phyloP scores from a whole-genome alignment of 495 filamentous ascomycete genomes.

The Alectoria sarmentosa region DNA sequence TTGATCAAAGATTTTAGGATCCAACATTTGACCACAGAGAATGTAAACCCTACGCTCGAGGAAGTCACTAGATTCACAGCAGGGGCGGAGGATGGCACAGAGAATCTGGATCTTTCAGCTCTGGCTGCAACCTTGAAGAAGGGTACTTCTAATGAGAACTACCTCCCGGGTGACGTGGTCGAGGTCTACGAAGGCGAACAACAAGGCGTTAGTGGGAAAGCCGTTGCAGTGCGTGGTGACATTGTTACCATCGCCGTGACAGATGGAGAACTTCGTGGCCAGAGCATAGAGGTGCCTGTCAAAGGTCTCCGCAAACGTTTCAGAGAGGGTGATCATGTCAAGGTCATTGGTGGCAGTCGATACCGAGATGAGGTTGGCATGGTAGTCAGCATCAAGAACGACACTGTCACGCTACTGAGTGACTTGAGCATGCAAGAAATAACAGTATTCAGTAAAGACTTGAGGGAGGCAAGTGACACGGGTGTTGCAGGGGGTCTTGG shows the following conservation, averaged over 20 bases:
- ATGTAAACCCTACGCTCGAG: constrained; percentile 88
- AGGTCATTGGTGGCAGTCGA: constrained; percentile 91
- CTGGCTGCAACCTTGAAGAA: constrained; percentile 81
- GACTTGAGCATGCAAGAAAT: constrained; percentile 90
- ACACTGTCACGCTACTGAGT: constrained; percentile 83
- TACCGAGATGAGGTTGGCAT: constrained; percentile 93
- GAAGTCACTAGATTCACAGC: constrained; percentile 93
- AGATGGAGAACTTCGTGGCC: constrained; percentile 73
- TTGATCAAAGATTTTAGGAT: constrained; percentile 91
- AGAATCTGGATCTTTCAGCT: constrained; percentile 86
- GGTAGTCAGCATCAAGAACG: constrained; percentile 86
- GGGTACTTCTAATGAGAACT: constrained; percentile 65
- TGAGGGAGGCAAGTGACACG: constrained; percentile 85
- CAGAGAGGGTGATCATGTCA: constrained; percentile 92
- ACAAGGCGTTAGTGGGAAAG: constrained; percentile 78
- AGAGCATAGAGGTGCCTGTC: constrained; percentile 84
- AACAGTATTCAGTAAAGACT: constrained; percentile 96
- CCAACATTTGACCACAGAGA: constrained; percentile 69
- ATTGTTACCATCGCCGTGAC: constrained; percentile 88
- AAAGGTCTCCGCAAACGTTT: constrained; percentile 93
- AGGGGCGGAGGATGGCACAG: constrained; percentile 80
- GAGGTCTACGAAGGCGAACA: constrained; percentile 97
- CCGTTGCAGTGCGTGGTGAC: constrained; percentile 77
- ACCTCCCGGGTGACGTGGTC: constrained; percentile 85
- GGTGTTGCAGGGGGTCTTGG: constrained; percentile 71